phyloP scores from a whole-genome alignment of 2,329 filamentous ascomycete species.

The Paraphoma chrysanthemicola region DNA sequence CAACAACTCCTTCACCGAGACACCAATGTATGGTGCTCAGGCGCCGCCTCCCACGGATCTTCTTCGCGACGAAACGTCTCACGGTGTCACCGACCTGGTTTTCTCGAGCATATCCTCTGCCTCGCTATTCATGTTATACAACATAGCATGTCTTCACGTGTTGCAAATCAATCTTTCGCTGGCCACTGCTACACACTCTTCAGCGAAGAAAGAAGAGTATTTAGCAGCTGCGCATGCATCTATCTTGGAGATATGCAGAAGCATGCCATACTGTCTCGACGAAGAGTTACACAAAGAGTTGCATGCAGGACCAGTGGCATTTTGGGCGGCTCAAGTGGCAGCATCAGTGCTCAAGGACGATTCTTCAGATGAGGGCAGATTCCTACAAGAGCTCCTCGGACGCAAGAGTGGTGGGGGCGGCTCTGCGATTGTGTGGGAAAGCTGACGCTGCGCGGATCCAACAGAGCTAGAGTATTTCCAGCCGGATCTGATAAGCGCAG shows the following conservation, averaged over 20 bases:
- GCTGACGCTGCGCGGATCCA: neutral
- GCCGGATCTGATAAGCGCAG: too few species aligned
- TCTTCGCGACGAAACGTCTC: neutral
- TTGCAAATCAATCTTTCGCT: constrained; percentile 27
- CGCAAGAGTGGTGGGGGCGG: neutral
- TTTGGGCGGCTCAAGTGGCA: constrained; percentile 30
- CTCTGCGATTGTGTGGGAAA: neutral
- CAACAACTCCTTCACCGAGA: neutral
- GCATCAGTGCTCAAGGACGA: constrained; percentile 20
- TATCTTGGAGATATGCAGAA: constrained; percentile 27
- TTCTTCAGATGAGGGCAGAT: constrained; percentile 20
- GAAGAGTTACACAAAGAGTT: constrained; percentile 7
- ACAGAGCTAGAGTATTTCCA: too few species aligned
- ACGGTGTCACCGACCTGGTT: neutral
- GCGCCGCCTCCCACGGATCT: neutral
- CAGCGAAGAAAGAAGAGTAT: constrained; percentile 10
- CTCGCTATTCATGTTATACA: constrained; percentile 36
- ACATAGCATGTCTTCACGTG: constrained; percentile 34
- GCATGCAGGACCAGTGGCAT: constrained; percentile 21
- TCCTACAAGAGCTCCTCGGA: constrained; percentile 10
- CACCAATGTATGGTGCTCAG: neutral
- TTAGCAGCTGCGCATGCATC: constrained; percentile 12
- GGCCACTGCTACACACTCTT: neutral
- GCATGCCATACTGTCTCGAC: constrained; percentile 24
- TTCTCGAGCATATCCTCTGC: constrained; percentile 13